Evolutionary conservation across 805 yeast species (phyloP), one percentile per base, ranked within the genome.

Genomic region (Priceomyces castillae): DNA sequence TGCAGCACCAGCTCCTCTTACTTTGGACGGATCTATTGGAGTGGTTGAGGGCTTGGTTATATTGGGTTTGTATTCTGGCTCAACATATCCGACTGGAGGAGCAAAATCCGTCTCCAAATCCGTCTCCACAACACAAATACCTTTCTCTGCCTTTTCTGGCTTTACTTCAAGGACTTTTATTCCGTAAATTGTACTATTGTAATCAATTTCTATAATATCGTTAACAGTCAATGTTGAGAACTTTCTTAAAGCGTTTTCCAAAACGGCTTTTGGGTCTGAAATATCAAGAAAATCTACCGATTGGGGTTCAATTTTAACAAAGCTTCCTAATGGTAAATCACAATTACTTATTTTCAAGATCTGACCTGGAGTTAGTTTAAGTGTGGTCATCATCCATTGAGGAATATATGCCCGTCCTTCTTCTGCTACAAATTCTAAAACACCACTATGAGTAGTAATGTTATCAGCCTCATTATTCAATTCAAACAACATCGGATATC

Each of bases 21-120:
- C 73, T 39, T 53, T 61, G 3, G 64, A 46, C 15, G 70, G 71
- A 40, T 57, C 56, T 9, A 70, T 62, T 23, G 74, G 58, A 10
- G 53, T 57, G 2, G 54, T 41, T 1, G 66, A 54, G 7, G 74
- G 66, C 42, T 64, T 64, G n/a, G 62, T 57, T 11, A 59, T 58
- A 35, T 66, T 63, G 15, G 80, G 79, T 43, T 66, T 72, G 49
- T 71, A 60, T 45, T 86, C 90, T 1, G 97, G 97, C 59, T 92
- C 98, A 15, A 87, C 96, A 60, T 94, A 94, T 0, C 99, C 99
- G 4, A 92, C 96, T 0, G 99, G 99, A 2, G 99, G 96, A 1
- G 97, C 98, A 70, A 94, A 94, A 59, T 94, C 99, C 0, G 97
- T 95, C 46, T 88, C 96, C 48, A 94, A 73, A 68, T 94, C 99